phyloP scores from a whole-genome alignment of 2,329 filamentous ascomycete species.

The Didymella sp. region DNA sequence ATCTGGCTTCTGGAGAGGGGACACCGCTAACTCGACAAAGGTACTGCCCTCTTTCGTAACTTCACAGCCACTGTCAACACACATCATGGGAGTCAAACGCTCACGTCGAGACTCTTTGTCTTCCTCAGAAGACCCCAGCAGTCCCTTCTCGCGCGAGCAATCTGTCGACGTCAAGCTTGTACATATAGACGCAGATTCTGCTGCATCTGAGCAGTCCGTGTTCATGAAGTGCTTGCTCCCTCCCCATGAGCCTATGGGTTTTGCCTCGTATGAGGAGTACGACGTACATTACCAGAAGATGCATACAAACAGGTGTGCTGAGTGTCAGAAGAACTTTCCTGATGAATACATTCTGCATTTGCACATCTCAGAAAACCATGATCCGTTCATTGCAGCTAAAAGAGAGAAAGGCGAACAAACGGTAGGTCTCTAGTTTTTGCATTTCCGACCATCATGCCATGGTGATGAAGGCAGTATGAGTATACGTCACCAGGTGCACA shows the following conservation, averaged over 20 bases:
- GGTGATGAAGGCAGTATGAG: neutral
- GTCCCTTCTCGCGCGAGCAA: constrained; percentile 38
- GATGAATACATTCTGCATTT: constrained; percentile 79
- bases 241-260: constrained; percentile 76
- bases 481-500: constrained; percentile 5
- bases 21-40: constrained; percentile 9
- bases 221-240: constrained; percentile 83
- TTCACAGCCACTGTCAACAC: constrained; percentile 11
- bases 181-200: constrained; percentile 61
- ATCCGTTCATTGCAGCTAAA: constrained; percentile 75
- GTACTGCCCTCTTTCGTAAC: constrained; percentile 14
- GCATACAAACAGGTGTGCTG: constrained; percentile 83
- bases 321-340: constrained; percentile 88
- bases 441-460: neutral
- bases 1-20: neutral
- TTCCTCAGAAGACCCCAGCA: constrained; percentile 48
- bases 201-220: constrained; percentile 35
- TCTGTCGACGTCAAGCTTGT: constrained; percentile 52
- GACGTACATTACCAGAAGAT: constrained; percentile 83
- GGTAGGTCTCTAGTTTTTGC: constrained; percentile 58
- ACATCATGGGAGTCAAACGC: constrained; percentile 64
- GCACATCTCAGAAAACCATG: constrained; percentile 91
- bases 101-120: constrained; percentile 60
- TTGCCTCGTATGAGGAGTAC: constrained; percentile 79
- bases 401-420: constrained; percentile 86